Conservation (phyloP, 2,329 filamentous ascomycete genomes). For the Lachnellula subtilissima region DNA sequence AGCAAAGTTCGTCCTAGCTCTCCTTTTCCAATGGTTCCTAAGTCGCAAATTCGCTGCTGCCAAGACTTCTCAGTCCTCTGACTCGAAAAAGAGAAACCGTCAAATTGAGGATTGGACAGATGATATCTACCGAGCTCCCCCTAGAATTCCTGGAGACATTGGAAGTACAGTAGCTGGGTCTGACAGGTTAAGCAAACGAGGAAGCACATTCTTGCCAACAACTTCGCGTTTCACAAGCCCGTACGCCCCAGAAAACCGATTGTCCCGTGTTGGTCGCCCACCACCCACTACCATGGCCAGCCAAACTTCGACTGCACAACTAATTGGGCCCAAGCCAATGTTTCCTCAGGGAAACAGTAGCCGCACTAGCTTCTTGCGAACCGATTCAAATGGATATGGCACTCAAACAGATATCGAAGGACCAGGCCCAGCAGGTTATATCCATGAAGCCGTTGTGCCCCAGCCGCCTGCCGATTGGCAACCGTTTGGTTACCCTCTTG, state of each 20-base stretch:
- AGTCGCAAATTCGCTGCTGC: conserved; percentile 77
- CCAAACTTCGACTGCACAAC: conserved; percentile 66
- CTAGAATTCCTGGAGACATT: conserved; percentile 71
- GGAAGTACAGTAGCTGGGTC: conserved; percentile 57
- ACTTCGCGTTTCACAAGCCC: conserved; percentile 93
- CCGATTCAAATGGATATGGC: conserved; percentile 48
- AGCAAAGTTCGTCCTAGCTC: conserved; percentile 80
- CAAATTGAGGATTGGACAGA: conserved; percentile 98
- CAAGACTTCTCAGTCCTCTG: conserved; percentile 77
- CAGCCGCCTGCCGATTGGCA: conserved; percentile 97
- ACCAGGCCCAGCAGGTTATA: conserved; percentile 84
- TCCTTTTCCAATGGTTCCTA: conserved; percentile 96
- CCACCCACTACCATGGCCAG: conserved; percentile 91
- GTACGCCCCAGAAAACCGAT: conserved; percentile 70
- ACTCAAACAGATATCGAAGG: conserved; percentile 58
- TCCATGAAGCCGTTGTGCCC: conserved; percentile 91
- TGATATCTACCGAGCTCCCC: conserved; percentile 90
- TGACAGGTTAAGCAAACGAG: conserved; percentile 73
- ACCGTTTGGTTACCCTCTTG: conserved; percentile 91
- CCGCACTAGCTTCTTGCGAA: conserved; percentile 59
- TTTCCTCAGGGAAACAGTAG: conserved; percentile 65
- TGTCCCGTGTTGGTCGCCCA: conserved; percentile 41
- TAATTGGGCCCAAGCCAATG: conserved; percentile 65
- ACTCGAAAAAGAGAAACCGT: conserved; percentile 77
- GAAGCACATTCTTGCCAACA: conserved; percentile 79